Evolutionary conservation across 176 grass and related monocot species (phyloP), one percentile per base, ranked within the genome.

Genomic region (Raddia guianensis): DNA sequence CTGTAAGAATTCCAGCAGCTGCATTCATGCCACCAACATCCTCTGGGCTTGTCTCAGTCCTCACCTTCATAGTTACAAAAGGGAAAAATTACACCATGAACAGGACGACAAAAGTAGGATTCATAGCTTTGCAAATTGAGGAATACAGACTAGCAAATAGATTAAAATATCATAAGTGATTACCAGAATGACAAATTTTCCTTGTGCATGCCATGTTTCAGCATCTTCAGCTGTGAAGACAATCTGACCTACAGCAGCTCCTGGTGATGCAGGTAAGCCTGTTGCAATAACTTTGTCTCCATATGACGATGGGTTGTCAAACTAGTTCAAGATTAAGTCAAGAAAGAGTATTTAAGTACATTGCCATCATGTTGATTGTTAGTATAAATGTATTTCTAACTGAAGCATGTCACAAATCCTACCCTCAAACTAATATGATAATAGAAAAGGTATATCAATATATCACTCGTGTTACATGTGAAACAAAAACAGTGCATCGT

Each of bases 21-120:
- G 95, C 92, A 15, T 94, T 92, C 95, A 98, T 98, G 54, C 95
- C 95, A 63, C 95, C 95, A 80, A 98, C 95, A 89, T 98, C 92
- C 88, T 98, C 92, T 20, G 92, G 92, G 66, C 92, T 98, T 46
- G 95, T 98, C 67, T 98, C 92, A 50, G 92, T 92, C 85, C 95
- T 98, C 68, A 98, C 88, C 95, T 98, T 80, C 43, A 72, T 51
- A 64, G 84, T 84, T 16, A 16, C 34, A 69, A 66, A 82, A 49
- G 48, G 10, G n/a, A 66, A 61, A 58, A 58, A 18, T 87, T 1
- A 40, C 37, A 40, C 37, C 37, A 40, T 40, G 37, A 40, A 40
- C 37, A 40, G 37, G 37, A 40, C 3, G 37, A 40, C 37, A 40
- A 40, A 40, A 40, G 37, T 21, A 82, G n/a, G 46, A 75, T 52